Evolutionary conservation across 441 rosid species (phyloP).

Genomic region (Populus trichocarpa): DNA sequence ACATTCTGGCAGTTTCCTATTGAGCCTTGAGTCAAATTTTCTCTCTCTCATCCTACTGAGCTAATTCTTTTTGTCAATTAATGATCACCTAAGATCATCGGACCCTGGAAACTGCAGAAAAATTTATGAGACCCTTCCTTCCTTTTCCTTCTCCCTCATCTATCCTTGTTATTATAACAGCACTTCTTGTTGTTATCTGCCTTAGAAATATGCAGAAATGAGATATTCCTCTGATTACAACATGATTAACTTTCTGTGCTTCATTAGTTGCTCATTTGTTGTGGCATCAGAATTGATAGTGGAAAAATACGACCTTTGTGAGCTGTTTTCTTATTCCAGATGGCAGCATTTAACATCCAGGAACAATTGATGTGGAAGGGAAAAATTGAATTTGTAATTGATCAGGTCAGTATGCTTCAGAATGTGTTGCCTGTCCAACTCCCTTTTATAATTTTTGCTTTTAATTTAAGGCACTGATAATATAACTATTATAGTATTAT

Average conservation of each 20-base stretch:
- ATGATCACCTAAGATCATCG: neutral
- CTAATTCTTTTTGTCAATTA: neutral
- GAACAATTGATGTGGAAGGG: conserved; percentile 96
- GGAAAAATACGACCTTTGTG: conserved; percentile 20
- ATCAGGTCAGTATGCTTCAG: conserved; percentile 58
- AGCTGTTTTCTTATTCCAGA: conserved; percentile 48
- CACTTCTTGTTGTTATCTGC: neutral
- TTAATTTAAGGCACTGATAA: conserved; percentile 1
- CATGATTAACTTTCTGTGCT: neutral
- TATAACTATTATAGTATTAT: neutral
- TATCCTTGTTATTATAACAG: neutral
- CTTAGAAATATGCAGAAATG: neutral
- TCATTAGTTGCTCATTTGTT: neutral
- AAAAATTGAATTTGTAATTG: conserved; percentile 84
- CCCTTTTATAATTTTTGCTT: neutral
- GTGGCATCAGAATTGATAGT: conserved; percentile 4
- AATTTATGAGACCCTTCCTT: neutral
- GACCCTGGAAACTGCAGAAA: neutral
- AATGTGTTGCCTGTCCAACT: neutral
- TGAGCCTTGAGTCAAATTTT: neutral
- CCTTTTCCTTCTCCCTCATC: neutral
- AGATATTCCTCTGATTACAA: neutral
- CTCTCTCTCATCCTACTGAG: neutral
- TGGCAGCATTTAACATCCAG: conserved; percentile 99
- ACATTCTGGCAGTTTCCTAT: neutral